Conservation (phyloP, 345 rosid genomes). For the Camelina sativa region DNA sequence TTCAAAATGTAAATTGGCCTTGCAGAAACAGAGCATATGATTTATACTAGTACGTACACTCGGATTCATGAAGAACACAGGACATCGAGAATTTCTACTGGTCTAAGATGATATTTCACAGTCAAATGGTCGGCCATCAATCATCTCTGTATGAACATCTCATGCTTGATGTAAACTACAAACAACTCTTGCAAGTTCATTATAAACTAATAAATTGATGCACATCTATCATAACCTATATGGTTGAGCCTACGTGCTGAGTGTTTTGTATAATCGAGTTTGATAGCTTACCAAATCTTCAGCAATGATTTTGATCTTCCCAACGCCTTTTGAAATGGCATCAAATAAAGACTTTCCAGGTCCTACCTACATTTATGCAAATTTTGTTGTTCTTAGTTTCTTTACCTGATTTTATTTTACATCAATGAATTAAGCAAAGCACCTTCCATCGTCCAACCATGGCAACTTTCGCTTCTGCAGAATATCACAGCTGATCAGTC, state of each 20-base stretch:
- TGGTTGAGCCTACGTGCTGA: neutral
- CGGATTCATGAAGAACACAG: neutral
- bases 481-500: slow-evolving; percentile 23
- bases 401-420: slow-evolving; percentile 34
- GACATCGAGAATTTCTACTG: neutral
- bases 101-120: neutral
- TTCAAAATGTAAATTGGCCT: neutral
- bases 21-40: slow-evolving; percentile 10
- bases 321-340: slow-evolving; percentile 70
- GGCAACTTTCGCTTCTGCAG: slow-evolving; percentile 87
- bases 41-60: slow-evolving; percentile 2
- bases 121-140: neutral
- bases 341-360: slow-evolving; percentile 90
- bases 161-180: neutral
- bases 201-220: neutral
- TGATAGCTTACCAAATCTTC: slow-evolving; percentile 85
- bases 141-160: neutral
- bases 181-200: slow-evolving; percentile 3
- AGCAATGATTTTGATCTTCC: slow-evolving; percentile 77
- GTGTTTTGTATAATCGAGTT: slow-evolving; percentile 1
- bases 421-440: slow-evolving; percentile 22
- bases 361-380: slow-evolving; percentile 76
- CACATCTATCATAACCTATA: neutral
- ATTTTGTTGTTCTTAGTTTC: slow-evolving; percentile 34
- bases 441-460: slow-evolving; percentile 89